Percentiles rank a stretch among this genome's conserved stretches.
These are phyloP conservation scores for Epichloe festucae DNA, from an alignment of 2,329 filamentous ascomycete species.

Conservation along the genomic window DNA sequence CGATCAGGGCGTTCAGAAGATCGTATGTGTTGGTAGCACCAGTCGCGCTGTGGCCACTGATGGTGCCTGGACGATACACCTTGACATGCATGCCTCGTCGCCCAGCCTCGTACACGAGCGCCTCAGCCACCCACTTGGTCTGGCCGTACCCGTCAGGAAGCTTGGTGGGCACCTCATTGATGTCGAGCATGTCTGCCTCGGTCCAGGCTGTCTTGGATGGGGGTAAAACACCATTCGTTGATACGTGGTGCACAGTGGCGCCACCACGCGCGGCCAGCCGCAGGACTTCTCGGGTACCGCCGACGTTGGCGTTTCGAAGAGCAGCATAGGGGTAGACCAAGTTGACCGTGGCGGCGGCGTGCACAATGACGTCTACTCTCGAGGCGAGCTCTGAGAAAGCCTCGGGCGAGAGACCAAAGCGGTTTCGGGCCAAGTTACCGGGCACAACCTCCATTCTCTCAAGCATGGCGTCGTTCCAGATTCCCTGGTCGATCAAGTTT, in stretches of 20 bases:
- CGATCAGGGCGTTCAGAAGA: slow-evolving; percentile 60
- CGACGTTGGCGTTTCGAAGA: slow-evolving; percentile 59
- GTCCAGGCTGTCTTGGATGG: slow-evolving; percentile 57
- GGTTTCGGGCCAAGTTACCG: slow-evolving; percentile 56
- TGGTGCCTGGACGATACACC: slow-evolving; percentile 63
- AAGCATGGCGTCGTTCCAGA: slow-evolving; percentile 66
- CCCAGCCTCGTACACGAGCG: slow-evolving; percentile 57
- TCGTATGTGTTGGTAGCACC: slow-evolving; percentile 71
- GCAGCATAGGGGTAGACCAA: slow-evolving; percentile 73
- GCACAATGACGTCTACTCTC: slow-evolving; percentile 60
- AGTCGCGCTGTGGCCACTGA: slow-evolving; percentile 62
- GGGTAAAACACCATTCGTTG: slow-evolving; percentile 68
- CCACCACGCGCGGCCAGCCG: slow-evolving; percentile 54
- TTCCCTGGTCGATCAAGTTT: slow-evolving; percentile 63
- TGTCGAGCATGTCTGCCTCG: slow-evolving; percentile 53
- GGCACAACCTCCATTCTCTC: slow-evolving; percentile 66
- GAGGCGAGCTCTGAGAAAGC: slow-evolving; percentile 51
- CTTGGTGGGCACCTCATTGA: slow-evolving; percentile 56
- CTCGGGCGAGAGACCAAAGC: slow-evolving; percentile 53
- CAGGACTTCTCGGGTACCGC: slow-evolving; percentile 64
- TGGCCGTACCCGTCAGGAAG: slow-evolving; percentile 64
- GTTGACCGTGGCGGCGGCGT: slow-evolving; percentile 68
- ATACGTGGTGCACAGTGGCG: slow-evolving; percentile 65
- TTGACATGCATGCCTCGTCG: slow-evolving; percentile 56
- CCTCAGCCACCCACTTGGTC: slow-evolving; percentile 72